These are phyloP conservation scores for Russula compacta DNA, from an alignment of 768 basidiomycete genomes.

Conservation along the genomic window DNA sequence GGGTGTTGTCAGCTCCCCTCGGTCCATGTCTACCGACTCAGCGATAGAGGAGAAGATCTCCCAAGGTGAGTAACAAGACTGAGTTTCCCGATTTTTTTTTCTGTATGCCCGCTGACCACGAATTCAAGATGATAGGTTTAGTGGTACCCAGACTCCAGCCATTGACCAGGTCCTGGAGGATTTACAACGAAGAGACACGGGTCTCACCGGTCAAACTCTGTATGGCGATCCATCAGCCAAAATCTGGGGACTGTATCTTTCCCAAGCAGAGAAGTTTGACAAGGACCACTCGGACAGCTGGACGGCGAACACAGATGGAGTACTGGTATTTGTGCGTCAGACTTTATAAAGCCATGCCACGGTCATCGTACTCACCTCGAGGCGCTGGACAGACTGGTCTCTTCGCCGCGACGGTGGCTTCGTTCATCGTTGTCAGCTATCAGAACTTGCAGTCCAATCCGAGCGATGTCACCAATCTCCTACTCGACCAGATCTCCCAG, in stretches of 20 bases:
- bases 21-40: neutral
- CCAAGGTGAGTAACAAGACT: neutral
- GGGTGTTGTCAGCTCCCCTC: neutral
- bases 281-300: conserved; percentile 14
- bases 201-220: neutral
- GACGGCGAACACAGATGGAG: conserved; percentile 17
- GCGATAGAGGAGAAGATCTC: neutral
- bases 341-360: neutral
- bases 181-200: neutral
- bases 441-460: conserved; percentile 15
- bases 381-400: conserved; percentile 19
- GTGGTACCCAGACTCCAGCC: neutral
- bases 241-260: conserved; percentile 15
- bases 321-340: conserved; percentile 14
- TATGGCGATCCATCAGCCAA: conserved; percentile 7
- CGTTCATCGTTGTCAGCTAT: conserved; percentile 20
- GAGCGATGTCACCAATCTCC: neutral
- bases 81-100: too few relatives aligned
- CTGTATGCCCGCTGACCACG: neutral
- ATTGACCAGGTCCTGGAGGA: neutral
- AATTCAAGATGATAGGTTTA: neutral
- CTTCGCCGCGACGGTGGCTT: conserved; percentile 21
- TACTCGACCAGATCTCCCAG: conserved; percentile 16
- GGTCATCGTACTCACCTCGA: neutral
- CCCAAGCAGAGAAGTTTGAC: conserved; percentile 11